phyloP scores from a whole-genome alignment of 768 basidiomycete genomes.

The Chalciporus sphaerocephalus region DNA sequence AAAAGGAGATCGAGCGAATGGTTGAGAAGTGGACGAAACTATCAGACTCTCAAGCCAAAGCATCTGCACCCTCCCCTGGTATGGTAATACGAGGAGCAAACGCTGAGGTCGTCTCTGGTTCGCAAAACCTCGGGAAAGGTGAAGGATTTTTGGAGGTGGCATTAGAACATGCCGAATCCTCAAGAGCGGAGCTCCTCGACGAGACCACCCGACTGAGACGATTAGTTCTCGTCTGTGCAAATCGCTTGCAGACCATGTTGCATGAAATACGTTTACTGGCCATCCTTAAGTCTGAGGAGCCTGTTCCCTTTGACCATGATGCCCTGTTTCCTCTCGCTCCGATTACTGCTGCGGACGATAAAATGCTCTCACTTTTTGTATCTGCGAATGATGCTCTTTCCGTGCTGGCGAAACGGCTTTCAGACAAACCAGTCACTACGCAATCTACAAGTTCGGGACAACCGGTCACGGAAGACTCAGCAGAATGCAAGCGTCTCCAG shows the following conservation, averaged over 20 bases:
- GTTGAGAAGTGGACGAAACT: constrained; percentile 72
- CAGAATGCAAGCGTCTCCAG: constrained; percentile 49
- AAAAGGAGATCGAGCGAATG: constrained; percentile 74
- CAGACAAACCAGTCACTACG: constrained; percentile 10
- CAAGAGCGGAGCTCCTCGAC: constrained; percentile 54
- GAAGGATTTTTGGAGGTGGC: constrained; percentile 59
- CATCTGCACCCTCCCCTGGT: constrained; percentile 46
- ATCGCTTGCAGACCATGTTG: constrained; percentile 56
- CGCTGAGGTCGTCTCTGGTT: constrained; percentile 42
- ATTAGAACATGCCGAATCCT: constrained; percentile 68
- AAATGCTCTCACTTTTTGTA: constrained; percentile 41
- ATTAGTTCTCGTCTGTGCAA: constrained; percentile 57
- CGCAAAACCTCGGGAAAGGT: constrained; percentile 45
- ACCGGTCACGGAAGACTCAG: constrained; percentile 26
- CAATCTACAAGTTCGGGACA: constrained; percentile 14
- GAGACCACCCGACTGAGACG: constrained; percentile 63
- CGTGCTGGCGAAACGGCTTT: constrained; percentile 28
- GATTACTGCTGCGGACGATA: constrained; percentile 45
- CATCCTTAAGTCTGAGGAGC: constrained; percentile 47
- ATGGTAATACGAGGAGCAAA: constrained; percentile 50
- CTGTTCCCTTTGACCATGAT: constrained; percentile 42
- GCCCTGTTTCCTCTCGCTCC: constrained; percentile 52
- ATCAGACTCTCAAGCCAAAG: constrained; percentile 61
- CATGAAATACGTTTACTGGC: constrained; percentile 42
- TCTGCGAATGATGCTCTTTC: constrained; percentile 37